Base-by-base conservation (phyloP, 2,329 filamentous ascomycete species). In the Penicillium olsonii region DNA sequence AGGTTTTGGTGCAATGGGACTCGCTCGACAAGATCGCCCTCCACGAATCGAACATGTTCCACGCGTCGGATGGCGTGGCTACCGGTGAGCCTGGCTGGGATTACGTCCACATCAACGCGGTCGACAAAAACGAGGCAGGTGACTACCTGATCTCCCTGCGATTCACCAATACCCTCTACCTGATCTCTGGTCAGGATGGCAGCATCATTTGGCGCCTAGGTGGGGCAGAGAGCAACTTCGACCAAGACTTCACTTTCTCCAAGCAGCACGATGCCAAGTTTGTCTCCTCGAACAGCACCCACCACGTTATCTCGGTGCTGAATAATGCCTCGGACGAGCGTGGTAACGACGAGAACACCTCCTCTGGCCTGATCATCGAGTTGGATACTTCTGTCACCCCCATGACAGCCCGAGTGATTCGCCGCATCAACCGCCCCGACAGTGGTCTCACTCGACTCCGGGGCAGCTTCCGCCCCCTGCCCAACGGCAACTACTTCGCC, bases 141-240 rank as follows among this genome's bases (percentile, higher is more conserved):
- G 69, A 75, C 51, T 74, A 71, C 39, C 55, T 75, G 9, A 54
- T 75, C 8, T 75, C 72, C 2, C 60, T 67, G 6, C 67, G 73
- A 6, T 69, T 70, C 54, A 68, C 68, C 4, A 65, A 66, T 55
- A 64, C 65, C 3, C 60, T 75, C 35, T 75, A 74, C 51, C 60
- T 68, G 34, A 66, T 75, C 14, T 72, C 67, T 2, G 68, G 70
- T 1, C 41, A 63, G 7, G 64, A 72, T 38, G 68, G 70, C 8
- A 52, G 55, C 19, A 64, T 75, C 31, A 53, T 72, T 33, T 75
- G 72, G 73, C 62, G 67, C 6, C 64, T 75, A 3, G 70, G 71
- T 15, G 72, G 70, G 4, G 51, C 52, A 12, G 53, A 60, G 19
- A 66, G 62, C 6, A 54, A 69, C 42, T 70, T 72, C 42, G 37